These are phyloP conservation scores for Linnemannia schmuckeri DNA, from an alignment of 192 early-diverging fungal genomes.

Conservation along the genomic window DNA sequence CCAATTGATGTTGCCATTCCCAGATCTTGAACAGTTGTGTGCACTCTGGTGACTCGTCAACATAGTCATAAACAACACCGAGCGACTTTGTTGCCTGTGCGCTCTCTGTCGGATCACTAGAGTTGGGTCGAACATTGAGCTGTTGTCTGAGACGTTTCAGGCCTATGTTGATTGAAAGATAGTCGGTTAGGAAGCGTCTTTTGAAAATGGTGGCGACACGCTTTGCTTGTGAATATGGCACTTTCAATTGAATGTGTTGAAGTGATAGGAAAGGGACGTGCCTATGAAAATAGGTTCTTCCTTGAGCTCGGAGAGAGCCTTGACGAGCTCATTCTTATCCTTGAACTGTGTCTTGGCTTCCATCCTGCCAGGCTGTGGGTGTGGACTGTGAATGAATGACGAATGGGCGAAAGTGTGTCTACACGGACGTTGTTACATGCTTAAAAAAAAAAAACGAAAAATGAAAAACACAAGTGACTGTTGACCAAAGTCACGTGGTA, in stretches of 20 bases:
- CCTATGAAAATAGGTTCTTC: conserved; percentile 39
- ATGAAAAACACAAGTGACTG: neutral
- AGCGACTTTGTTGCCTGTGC: conserved; percentile 41
- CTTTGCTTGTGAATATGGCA: too few species aligned
- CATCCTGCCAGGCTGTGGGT: conserved; percentile 29
- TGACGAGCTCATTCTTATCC: conserved; percentile 54
- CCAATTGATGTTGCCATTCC: conserved; percentile 73
- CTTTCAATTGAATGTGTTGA: neutral
- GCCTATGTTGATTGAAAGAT: neutral
- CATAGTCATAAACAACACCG: conserved; percentile 60
- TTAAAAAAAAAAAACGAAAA: neutral
- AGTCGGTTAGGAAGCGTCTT: neutral
- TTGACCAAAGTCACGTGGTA: neutral
- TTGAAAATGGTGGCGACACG: neutral
- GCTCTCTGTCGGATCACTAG: conserved; percentile 39
- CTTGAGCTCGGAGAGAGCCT: conserved; percentile 40
- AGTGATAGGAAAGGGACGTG: neutral
- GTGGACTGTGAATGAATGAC: conserved; percentile 17
- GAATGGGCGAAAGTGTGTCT: neutral
- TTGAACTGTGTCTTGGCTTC: conserved; percentile 43
- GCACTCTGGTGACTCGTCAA: conserved; percentile 72
- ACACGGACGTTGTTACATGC: neutral
- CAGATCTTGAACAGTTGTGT: conserved; percentile 71
- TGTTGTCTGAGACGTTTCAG: conserved; percentile 49
- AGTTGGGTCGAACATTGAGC: conserved; percentile 53